Evolutionary conservation across 2,329 filamentous ascomycete species (phyloP).

Genomic region (Cylindrodendrum hubeiense): DNA sequence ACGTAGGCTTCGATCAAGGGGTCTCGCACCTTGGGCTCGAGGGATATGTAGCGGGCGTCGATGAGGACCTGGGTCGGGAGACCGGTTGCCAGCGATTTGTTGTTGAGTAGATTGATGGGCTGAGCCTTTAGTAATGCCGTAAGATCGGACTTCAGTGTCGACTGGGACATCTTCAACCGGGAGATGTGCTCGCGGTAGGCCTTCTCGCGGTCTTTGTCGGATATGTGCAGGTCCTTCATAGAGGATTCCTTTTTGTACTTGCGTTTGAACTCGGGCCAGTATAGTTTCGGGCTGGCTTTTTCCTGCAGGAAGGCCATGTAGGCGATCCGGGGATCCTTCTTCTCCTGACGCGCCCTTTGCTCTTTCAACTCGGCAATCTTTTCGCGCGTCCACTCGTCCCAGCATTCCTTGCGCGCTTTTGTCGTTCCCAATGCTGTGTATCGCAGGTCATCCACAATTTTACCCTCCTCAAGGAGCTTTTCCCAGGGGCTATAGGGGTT

Average conservation of each 20-base stretch:
- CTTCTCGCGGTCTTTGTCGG: slow-evolving; percentile 84
- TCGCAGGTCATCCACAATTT: slow-evolving; percentile 85
- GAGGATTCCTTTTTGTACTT: slow-evolving; percentile 86
- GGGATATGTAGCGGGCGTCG: slow-evolving; percentile 78
- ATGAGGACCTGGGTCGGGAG: slow-evolving; percentile 73
- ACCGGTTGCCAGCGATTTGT: slow-evolving; percentile 64
- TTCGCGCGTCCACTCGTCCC: slow-evolving; percentile 85
- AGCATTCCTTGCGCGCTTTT: slow-evolving; percentile 83
- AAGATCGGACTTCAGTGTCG: slow-evolving; percentile 78
- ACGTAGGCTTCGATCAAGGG: slow-evolving; percentile 76
- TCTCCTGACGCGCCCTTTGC: slow-evolving; percentile 79
- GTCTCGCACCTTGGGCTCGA: slow-evolving; percentile 72
- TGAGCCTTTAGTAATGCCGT: slow-evolving; percentile 73
- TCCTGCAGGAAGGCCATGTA: slow-evolving; percentile 86
- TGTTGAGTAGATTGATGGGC: slow-evolving; percentile 70
- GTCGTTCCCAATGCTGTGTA: slow-evolving; percentile 89
- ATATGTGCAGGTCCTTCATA: slow-evolving; percentile 80
- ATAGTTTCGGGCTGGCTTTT: slow-evolving; percentile 89
- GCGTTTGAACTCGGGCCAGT: slow-evolving; percentile 96
- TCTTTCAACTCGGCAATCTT: slow-evolving; percentile 80
- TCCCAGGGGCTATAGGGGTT: slow-evolving; percentile 95
- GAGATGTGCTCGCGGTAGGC: slow-evolving; percentile 81
- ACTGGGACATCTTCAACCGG: slow-evolving; percentile 73
- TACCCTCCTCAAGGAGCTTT: slow-evolving; percentile 84
- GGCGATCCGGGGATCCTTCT: slow-evolving; percentile 83